Base-by-base conservation (phyloP, 768 basidiomycete genomes). In the Podaxis carcinomalis region DNA sequence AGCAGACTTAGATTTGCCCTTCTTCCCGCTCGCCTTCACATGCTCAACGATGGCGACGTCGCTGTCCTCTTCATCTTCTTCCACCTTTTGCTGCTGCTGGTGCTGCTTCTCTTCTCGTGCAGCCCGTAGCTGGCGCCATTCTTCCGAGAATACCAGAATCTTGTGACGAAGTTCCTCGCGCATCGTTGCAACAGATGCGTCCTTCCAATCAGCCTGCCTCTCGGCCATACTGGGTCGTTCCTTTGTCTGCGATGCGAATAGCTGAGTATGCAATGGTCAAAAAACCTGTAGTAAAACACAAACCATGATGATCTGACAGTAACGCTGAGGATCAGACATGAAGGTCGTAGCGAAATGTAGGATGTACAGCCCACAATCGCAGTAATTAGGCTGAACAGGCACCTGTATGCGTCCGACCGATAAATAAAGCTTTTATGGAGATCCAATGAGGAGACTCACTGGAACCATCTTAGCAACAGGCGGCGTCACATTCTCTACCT, bases 311-410 rank as follows among this genome's bases (percentile, higher is more conserved):
- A 80, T 72, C 7, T 77, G 64, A 56, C 78, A 75, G 60, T 87
- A 83, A 16, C 73, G 68, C 0, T 71, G 68, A 0, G 93, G 89
- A 56, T 89, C 74, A 6, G 69, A 74, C 72, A 97, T 83, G 68
- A 98, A 92, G 0, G 83, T 84, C 66, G 86, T 78, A 6, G 88
- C 90, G 54, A 93, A 93, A 68, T 98, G 94, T 10, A 98, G 77
- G 11, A 98, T 79, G 71, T 92, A 99, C 28, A 97, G 70, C 5
- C 97, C 97, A 66, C 97, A 99, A 71, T 98, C 95, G 68, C 88
- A 92, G 64, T 79, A 92, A 69, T 98, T 98, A 14, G 86, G 85
- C 69, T 99, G 97, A 23, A 78, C 76, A 3, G 96, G 96, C 3
- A 95, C 92, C 93, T 96, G 65, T 28, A 50, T 14, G n/a, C 37